These are phyloP conservation scores for Piper longum DNA, from an alignment of 164 flowering plant genomes.

Conservation along the genomic window DNA sequence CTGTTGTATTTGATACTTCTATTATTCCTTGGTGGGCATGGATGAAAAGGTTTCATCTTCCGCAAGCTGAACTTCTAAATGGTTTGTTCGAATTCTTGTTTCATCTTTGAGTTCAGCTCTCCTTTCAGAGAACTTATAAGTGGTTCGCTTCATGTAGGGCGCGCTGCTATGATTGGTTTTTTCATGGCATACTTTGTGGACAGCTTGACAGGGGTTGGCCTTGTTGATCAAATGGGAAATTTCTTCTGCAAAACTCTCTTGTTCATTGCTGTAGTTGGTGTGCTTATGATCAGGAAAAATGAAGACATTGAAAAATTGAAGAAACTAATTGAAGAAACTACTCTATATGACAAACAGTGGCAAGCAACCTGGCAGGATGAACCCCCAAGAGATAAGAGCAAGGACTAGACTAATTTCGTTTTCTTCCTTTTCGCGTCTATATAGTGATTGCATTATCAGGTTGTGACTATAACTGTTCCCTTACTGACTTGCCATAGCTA, in stretches of 20 bases:
- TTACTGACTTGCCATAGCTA: too few relatives aligned
- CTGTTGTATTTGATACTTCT: slow-evolving; percentile 80
- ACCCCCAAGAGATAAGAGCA: slow-evolving; percentile 9
- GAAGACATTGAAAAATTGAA: slow-evolving; percentile 77
- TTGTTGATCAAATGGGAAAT: slow-evolving; percentile 95
- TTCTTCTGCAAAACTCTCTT: slow-evolving; percentile 91
- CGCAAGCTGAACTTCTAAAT: slow-evolving; percentile 90
- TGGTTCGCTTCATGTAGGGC: slow-evolving; percentile 33
- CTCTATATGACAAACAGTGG: slow-evolving; percentile 97
- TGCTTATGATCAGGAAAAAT: slow-evolving; percentile 73
- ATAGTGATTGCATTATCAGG: background rate
- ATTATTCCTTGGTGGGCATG: slow-evolving; percentile 99
- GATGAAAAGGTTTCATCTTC: slow-evolving; percentile 90
- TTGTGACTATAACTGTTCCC: background rate
- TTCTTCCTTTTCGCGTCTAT: background rate
- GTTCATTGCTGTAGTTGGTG: slow-evolving; percentile 74
- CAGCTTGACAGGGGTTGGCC: slow-evolving; percentile 91
- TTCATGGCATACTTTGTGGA: slow-evolving; percentile 96
- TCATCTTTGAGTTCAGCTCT: slow-evolving; percentile 1
- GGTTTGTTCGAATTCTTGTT: slow-evolving; percentile 32
- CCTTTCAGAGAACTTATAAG: background rate
- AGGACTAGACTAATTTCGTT: slow-evolving; percentile 14
- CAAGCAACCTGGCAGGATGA: slow-evolving; percentile 98
- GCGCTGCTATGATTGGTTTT: slow-evolving; percentile 98
- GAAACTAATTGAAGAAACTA: slow-evolving; percentile 76